Percentiles rank a stretch among this genome's conserved stretches.
These are phyloP conservation scores for Orobanche coerulescens DNA, from an alignment of 257 asterid genomes.

Conservation along the genomic window DNA sequence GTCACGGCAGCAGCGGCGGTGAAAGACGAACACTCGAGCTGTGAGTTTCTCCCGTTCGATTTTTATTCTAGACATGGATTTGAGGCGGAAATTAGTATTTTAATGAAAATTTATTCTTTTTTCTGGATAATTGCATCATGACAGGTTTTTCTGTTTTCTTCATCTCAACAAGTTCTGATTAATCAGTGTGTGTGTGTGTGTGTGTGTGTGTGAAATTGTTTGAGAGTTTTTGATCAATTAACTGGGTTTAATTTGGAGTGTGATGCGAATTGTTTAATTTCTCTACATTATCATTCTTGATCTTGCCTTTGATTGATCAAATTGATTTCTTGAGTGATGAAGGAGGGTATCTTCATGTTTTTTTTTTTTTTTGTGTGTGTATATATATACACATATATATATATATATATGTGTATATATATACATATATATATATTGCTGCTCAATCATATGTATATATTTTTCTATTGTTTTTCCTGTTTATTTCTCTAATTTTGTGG, in stretches of 20 bases:
- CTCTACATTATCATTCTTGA: neutral
- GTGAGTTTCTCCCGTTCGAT: too few relatives aligned
- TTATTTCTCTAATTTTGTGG: too few relatives aligned
- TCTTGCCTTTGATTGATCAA: neutral
- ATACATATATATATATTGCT: too few relatives aligned
- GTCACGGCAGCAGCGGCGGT: too few relatives aligned
- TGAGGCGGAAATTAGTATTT: too few relatives aligned
- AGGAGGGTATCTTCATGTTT: neutral
- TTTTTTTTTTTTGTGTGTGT: too few relatives aligned
- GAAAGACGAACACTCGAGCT: too few relatives aligned
- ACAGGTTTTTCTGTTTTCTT: constrained; percentile 41
- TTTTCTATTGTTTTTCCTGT: too few relatives aligned
- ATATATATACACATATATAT: too few relatives aligned
- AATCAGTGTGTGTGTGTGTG: neutral
- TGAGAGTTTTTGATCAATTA: neutral
- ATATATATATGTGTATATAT: too few relatives aligned
- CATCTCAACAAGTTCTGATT: neutral
- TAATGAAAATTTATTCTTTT: too few relatives aligned
- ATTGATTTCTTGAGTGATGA: neutral
- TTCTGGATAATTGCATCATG: constrained; percentile 66
- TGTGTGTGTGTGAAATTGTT: neutral
- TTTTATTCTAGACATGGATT: too few relatives aligned
- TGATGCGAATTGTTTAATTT: neutral
- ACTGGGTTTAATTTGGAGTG: neutral
- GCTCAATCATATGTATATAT: neutral